Evolutionary conservation across 495 filamentous ascomycete species (phyloP).

Genomic region (Talaromyces borbonicus): DNA sequence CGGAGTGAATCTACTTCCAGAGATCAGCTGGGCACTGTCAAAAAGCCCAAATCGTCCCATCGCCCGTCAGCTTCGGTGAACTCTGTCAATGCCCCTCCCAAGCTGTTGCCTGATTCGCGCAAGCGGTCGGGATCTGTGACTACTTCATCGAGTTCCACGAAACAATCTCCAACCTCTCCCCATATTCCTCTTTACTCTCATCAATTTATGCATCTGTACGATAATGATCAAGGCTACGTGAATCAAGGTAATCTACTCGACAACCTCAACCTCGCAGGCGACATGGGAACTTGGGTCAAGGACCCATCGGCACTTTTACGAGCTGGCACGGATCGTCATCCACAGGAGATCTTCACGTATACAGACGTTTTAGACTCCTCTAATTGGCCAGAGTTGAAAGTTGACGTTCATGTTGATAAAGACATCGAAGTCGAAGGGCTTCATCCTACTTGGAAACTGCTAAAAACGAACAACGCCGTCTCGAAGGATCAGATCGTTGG

Average conservation of each 20-base stretch:
- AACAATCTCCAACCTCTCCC: slow-evolving; percentile 30
- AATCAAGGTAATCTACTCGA: slow-evolving; percentile 51
- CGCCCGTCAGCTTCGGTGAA: slow-evolving; percentile 59
- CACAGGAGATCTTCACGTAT: slow-evolving; percentile 40
- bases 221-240: slow-evolving; percentile 42
- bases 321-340: slow-evolving; percentile 30
- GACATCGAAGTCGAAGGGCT: slow-evolving; percentile 32
- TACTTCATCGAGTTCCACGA: slow-evolving; percentile 43
- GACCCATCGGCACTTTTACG: slow-evolving; percentile 42
- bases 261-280: slow-evolving; percentile 54
- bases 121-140: slow-evolving; percentile 40
- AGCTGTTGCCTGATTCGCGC: slow-evolving; percentile 31
- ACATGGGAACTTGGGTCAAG: slow-evolving; percentile 62
- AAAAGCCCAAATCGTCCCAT: slow-evolving; percentile 70
- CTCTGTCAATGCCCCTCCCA: slow-evolving; percentile 36
- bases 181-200: slow-evolving; percentile 49
- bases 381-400: slow-evolving; percentile 36
- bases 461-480: slow-evolving; percentile 55
- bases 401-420: slow-evolving; percentile 35
- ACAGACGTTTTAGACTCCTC: slow-evolving; percentile 48
- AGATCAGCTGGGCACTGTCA: slow-evolving; percentile 51
- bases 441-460: slow-evolving; percentile 56
- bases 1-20: slow-evolving; percentile 40
- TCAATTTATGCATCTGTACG: slow-evolving; percentile 62
- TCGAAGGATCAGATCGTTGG: slow-evolving; percentile 62